Conservation (phyloP, 352 stramenopile genomes). For the Phytopythium mirpurense region DNA sequence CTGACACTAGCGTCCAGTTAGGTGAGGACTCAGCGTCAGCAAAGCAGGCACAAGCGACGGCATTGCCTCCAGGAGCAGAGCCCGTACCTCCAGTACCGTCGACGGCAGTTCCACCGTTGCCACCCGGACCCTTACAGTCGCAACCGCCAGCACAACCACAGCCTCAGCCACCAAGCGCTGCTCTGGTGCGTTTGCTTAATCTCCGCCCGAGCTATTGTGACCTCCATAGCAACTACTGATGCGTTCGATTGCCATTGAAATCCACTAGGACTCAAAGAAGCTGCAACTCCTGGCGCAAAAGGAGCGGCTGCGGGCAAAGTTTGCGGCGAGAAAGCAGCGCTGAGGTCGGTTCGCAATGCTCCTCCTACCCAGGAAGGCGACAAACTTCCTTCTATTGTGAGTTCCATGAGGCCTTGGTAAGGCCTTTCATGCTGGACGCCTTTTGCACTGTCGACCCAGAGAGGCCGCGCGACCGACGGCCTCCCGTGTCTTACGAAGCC, state of each 20-base stretch:
- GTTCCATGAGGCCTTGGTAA: too few species aligned
- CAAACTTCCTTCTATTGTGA: too few species aligned
- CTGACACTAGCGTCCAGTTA: too few species aligned
- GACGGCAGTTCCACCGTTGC: not conserved
- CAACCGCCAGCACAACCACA: not conserved
- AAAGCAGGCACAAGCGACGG: not conserved
- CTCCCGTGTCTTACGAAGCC: constrained; percentile 5
- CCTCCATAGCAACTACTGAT: not conserved
- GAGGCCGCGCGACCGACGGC: too few species aligned
- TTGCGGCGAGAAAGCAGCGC: constrained; percentile 27
- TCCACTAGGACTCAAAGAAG: constrained; percentile 47
- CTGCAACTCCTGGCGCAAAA: constrained; percentile 54
- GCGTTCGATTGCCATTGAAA: not conserved
- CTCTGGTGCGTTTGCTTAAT: not conserved
- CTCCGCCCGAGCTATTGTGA: not conserved
- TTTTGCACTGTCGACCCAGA: too few species aligned
- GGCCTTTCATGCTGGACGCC: too few species aligned
- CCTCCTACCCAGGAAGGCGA: too few species aligned
- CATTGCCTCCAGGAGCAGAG: not conserved
- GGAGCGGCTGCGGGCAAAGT: constrained; percentile 56
- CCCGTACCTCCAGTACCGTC: not conserved
- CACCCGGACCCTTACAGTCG: not conserved
- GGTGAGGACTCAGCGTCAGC: too few species aligned
- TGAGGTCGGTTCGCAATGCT: too few species aligned
- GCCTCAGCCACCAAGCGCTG: not conserved